Evolutionary conservation across 108 stramenopile genomes (phyloP), one percentile per base, ranked within the genome.

Genomic region (Pseudonitzschia delicatissima): DNA sequence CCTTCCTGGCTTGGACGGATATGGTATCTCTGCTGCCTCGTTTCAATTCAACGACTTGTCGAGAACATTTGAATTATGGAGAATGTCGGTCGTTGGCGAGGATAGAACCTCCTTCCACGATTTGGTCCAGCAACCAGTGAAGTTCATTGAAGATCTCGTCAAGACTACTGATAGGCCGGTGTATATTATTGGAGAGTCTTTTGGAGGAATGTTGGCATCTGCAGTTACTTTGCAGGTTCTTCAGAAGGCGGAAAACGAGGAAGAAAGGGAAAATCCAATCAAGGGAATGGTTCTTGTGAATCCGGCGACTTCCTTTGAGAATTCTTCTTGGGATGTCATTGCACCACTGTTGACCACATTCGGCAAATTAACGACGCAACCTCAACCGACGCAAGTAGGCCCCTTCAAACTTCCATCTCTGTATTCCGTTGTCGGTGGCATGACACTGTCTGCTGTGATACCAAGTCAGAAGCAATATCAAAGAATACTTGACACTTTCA

Each of bases 271-370:
- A 55, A 77, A 72, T 52, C 78, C 73, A 1, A 63, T 72, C 62
- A 37, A 86, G 45, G 91, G 91, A 25, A 45, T 93, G 57, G 91
- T 87, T 33, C 64, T 96, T 40, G 79, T 96, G 9, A 96, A 96
- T 62, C 95, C 95, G 42, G 95, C 95, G 23, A 96, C 95, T 2
- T 89, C 89, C 8, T 91, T 92, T 69, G 90, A 92, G 42, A 64
- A 86, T 37, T 87, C 91, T 20, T 47, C 50, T 23, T 96, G 95
- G 95, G 80, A 81, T 35, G 62, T 67, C 26, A 29, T 87, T 15
- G 88, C 76, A 0, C 91, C 91, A 8, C 25, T 87, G 4, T 66
- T 92, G 55, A 59, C 58, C 36, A 40, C 57, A 1, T 49, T 81
- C 5, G 82, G 82, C 21, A 72, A 67, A 5, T 71, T 90, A 20